These are phyloP conservation scores for Pterocarpus macrocarpus DNA, from an alignment of 306 rosid species.

Conservation along the genomic window DNA sequence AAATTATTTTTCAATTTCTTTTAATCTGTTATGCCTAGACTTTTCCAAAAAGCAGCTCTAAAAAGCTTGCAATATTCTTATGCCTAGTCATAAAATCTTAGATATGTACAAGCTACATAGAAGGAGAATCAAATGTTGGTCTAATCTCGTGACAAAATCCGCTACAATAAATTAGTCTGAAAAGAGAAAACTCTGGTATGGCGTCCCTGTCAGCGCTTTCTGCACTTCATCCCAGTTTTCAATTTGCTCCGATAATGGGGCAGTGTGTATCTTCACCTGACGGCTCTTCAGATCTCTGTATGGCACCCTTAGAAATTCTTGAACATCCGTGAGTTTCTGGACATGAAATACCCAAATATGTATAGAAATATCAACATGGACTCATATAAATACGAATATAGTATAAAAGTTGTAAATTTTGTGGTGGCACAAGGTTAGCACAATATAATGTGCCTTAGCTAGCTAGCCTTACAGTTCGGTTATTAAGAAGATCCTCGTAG, in stretches of 20 bases:
- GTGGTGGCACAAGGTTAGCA: background rate
- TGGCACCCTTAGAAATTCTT: constrained; percentile 69
- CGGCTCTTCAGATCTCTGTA: constrained; percentile 60
- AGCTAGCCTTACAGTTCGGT: constrained; percentile 59
- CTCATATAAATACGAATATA: background rate
- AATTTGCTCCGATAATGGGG: constrained; percentile 59
- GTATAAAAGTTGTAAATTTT: background rate
- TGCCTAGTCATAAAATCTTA: background rate
- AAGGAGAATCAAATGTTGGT: constrained; percentile 14
- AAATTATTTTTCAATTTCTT: background rate
- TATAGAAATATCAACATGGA: background rate
- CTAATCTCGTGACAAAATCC: constrained; percentile 21
- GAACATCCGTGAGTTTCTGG: constrained; percentile 71
- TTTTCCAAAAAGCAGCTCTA: background rate
- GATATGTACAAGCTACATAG: constrained; percentile 32
- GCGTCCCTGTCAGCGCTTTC: constrained; percentile 52
- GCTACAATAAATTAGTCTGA: constrained; percentile 21
- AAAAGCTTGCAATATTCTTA: constrained; percentile 21
- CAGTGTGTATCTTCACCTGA: constrained; percentile 71
- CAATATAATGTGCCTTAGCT: constrained; percentile 9
- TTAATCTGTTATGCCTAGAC: background rate
- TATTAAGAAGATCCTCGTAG: constrained; percentile 70
- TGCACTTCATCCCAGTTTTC: constrained; percentile 73
- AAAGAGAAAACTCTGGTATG: constrained; percentile 56
- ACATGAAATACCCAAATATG: background rate